Conservation (phyloP, 208 protist species). For the Trypanosoma brucei region DNA sequence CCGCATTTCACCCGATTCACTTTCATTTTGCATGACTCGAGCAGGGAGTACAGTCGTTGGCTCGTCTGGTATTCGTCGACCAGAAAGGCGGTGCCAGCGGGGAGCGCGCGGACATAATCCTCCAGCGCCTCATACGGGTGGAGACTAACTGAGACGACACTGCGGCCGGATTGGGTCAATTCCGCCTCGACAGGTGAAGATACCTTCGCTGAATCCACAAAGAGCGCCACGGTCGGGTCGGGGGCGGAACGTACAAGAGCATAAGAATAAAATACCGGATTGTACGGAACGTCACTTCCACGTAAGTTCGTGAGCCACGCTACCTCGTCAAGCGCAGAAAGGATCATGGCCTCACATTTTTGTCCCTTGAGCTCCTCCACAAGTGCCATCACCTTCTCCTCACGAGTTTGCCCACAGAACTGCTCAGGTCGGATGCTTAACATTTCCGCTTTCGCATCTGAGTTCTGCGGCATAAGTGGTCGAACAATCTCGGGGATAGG, state of each 20-base stretch:
- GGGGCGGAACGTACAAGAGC: conserved; percentile 39
- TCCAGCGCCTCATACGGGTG: conserved; percentile 76
- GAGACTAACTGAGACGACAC: conserved; percentile 37
- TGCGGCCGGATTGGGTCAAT: conserved; percentile 19
- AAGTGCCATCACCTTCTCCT: conserved; percentile 55
- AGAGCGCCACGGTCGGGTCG: conserved; percentile 21
- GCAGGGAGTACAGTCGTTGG: conserved; percentile 44
- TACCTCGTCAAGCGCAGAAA: conserved; percentile 90
- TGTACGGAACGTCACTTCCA: conserved; percentile 82
- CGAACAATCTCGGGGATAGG: conserved; percentile 54
- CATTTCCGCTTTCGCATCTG: conserved; percentile 1
- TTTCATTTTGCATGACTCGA: conserved; percentile 30
- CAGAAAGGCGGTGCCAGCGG: conserved; percentile 37
- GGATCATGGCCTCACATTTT: conserved; percentile 55
- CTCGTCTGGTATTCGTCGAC: conserved; percentile 74
- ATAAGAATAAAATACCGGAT: conserved; percentile 90
- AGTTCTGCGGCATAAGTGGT: conserved; percentile 35
- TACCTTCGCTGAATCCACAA: conserved; percentile 35
- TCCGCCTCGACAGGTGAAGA: conserved; percentile 18
- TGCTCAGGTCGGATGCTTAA: conserved; percentile 57
- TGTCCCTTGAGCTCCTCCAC: conserved; percentile 41
- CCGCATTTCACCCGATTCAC: conserved; percentile 49
- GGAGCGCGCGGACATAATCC: conserved; percentile 31
- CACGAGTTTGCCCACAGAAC: conserved; percentile 60
- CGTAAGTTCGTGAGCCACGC: conserved; percentile 92